Evolutionary conservation across 2,329 filamentous ascomycete genomes (phyloP), one percentile per base, ranked within the genome.

Genomic region (Fusarium coicis): DNA sequence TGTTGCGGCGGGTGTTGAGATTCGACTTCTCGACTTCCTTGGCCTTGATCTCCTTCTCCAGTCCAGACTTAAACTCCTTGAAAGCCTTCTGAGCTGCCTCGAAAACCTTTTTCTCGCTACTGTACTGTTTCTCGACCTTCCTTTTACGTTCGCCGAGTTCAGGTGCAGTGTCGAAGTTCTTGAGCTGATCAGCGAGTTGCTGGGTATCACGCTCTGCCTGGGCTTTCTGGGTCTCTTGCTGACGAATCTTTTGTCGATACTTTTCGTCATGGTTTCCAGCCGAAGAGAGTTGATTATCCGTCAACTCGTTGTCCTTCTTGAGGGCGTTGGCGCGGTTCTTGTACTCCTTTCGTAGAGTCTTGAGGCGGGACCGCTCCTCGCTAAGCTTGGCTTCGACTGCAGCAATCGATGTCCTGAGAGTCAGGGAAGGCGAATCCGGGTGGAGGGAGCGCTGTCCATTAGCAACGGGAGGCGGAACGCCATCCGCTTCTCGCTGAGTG

Each of bases 381-480:
- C 88, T 85, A 37, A 95, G 85, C 80, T 92, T 93, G 65, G 88
- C 86, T 78, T 95, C 92, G 54, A 92, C 90, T 16, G 91, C 89
- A 52, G 89, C 89, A 75, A 95, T 94, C 4, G 93, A 94, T 36
- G 92, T 93, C 80, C 90, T 91, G 43, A 96, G 86, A 4, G 93
- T 95, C 15, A 92, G 93, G 15, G 90, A 91, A 6, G 93, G 93
- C 18, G 93, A 95, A 70, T 93, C 92, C 32, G 93, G 93, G 54
- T 92, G 90, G 39, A 93, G 87, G 23, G 89, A 88, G 65, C 90
- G 88, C 77, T 91, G 90, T 32, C 82, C 83, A 60, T 83, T 83
- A 21, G 86, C 78, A 54, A 82, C 72, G 21, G 77, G 72, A 18
- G 81, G 61, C 3, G 79, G 70, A 26, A 75, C 68, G 8, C 76